phyloP scores from a whole-genome alignment of 1,284 basidiomycete species.

The Thecaphora frezii region DNA sequence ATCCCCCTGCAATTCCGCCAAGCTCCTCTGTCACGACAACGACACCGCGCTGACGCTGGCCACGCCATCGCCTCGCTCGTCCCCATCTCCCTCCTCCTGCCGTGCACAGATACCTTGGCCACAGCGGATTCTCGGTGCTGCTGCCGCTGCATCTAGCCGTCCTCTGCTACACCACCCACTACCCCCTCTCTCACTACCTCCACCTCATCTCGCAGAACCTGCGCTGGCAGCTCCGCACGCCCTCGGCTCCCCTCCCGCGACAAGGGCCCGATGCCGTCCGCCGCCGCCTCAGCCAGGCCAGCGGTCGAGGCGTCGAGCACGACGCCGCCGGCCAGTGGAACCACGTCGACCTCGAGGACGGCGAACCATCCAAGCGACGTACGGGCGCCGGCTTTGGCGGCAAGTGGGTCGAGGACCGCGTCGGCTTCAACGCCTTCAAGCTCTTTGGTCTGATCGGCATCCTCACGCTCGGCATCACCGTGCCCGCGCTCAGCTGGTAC shows the following conservation, averaged over 20 bases:
- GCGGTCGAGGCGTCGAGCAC: constrained; percentile 10
- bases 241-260: constrained; percentile 15
- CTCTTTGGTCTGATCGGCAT: constrained; percentile 34
- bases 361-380: neutral
- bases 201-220: constrained; percentile 47
- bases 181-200: constrained; percentile 37
- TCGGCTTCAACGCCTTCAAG: constrained; percentile 26
- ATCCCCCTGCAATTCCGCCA: no score
- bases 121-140: constrained; percentile 47
- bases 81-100: neutral
- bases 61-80: no score
- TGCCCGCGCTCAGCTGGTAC: constrained; percentile 57
- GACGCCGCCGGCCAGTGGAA: constrained; percentile 1
- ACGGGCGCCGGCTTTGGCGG: neutral
- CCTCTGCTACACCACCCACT: constrained; percentile 26
- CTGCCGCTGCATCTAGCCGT: constrained; percentile 50
- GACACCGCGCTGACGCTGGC: no score
- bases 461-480: constrained; percentile 50
- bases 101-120: constrained; percentile 44
- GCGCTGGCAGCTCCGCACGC: constrained; percentile 45
- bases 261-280: constrained; percentile 23
- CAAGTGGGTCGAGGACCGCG: constrained; percentile 14
- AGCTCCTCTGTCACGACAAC: no score
- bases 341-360: neutral
- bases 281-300: constrained; percentile 24